Evolutionary conservation across 371 early-diverging fungal species (phyloP), one percentile per base, ranked within the genome.

Genomic region (Phascolomyces articulosus): DNA sequence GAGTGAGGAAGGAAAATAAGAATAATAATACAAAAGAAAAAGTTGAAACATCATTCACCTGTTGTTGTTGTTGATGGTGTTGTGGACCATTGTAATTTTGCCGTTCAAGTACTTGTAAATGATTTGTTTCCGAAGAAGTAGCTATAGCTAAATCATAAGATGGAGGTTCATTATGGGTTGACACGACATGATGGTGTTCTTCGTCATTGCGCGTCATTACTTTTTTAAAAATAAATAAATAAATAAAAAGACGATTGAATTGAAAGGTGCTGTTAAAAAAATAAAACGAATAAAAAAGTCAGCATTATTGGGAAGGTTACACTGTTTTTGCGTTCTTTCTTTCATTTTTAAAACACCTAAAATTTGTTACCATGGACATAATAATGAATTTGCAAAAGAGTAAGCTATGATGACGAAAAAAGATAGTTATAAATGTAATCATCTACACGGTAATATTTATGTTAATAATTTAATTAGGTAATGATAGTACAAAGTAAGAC

Each of bases 211-310:
- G 23, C 23, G 51, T 51, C 51, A 51, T 51, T 51, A n/a, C 15
- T 51, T 23, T 2, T 24, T 11, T 20, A 47, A 18, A 4, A 47
- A n/a, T 11, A 18, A 20, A 47, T 11, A 47, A 47, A 18, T 6
- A 47, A 47, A 47, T 4, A 47, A 8, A 18, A 6, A 8, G 51
- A 13, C n/a, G n/a, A n/a, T n/a, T n/a, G n/a, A n/a, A n/a, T n/a
- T n/a, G n/a, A n/a, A n/a, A 44, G 44, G 4, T 16, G 51, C 15
- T 51, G 51, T 4, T 8, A 24, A 3, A n/a, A 20, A 20, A 20
- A n/a, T n/a, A n/a, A n/a, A n/a, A n/a, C n/a, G n/a, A 51, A 51
- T 23, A 24, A 44, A 44, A 44, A 44, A 44, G 44, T 44, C 44
- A 44, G 44, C 44, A 44, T 15, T n/a, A 16, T 44, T 44, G n/a